A percentile compares a stretch with the other conserved stretches of the same genome.
Evolutionary conservation across 768 basidiomycete genomes (phyloP).

Genomic region (Amanita rimosa): DNA sequence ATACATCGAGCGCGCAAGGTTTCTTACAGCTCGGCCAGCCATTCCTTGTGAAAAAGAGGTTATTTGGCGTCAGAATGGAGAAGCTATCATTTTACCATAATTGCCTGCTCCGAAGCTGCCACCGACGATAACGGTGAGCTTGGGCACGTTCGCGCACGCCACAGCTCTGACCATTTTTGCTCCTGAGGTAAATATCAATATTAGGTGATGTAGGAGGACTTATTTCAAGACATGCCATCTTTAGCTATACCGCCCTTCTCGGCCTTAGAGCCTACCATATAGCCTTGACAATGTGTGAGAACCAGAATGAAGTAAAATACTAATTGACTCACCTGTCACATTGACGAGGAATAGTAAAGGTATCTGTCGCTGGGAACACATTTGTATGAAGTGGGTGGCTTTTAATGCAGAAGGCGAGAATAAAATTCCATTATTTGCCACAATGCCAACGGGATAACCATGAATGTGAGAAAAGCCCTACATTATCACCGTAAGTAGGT

Average conservation of each 20-base stretch:
- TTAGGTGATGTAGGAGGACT: neutral
- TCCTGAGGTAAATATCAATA: constrained; percentile 19
- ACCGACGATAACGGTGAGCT: constrained; percentile 86
- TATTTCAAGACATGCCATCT: constrained; percentile 40
- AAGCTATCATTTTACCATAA: constrained; percentile 48
- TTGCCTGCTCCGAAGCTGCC: constrained; percentile 94
- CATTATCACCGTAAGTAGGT: neutral
- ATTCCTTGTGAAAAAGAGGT: constrained; percentile 43
- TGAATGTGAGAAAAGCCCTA: constrained; percentile 86
- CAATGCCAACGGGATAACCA: constrained; percentile 83
- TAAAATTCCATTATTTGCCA: constrained; percentile 91
- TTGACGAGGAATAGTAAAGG: constrained; percentile 92
- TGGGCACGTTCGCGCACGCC: constrained; percentile 89
- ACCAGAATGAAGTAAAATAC: constrained; percentile 7
- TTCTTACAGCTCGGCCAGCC: constrained; percentile 82
- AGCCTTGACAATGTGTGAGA: constrained; percentile 33
- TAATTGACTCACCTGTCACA: constrained; percentile 51
- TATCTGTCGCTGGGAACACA: constrained; percentile 85
- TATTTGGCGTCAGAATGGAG: constrained; percentile 2
- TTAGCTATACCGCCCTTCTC: constrained; percentile 93
- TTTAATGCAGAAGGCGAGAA: constrained; percentile 92
- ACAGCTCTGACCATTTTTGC: constrained; percentile 97
- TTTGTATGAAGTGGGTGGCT: constrained; percentile 90
- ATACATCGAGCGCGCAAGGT: constrained; percentile 1
- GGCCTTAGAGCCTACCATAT: constrained; percentile 96